Evolutionary conservation across 495 filamentous ascomycete genomes (phyloP).

Genomic region (Aspergillus carlsbadensis): DNA sequence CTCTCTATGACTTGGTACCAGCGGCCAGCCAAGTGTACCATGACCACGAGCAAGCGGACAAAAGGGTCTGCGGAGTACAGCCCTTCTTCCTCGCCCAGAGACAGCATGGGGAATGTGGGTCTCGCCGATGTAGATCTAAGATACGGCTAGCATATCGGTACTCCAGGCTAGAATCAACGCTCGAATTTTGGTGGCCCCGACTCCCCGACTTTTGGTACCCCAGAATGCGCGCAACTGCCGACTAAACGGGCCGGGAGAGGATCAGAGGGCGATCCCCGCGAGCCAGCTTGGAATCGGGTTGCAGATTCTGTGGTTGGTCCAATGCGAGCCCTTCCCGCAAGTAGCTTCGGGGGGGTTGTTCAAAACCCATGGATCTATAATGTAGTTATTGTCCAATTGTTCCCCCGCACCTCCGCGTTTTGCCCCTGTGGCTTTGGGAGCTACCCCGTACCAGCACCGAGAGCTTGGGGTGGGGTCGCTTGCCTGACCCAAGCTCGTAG

Average conservation of each 20-base stretch:
- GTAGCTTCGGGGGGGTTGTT: not conserved
- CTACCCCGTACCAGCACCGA: too few species aligned
- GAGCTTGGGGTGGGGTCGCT: too few species aligned
- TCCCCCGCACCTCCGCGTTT: constrained; percentile 2
- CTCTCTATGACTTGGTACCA: too few species aligned
- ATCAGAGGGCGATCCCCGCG: not conserved
- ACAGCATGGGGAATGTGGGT: not conserved
- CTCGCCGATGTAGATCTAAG: not conserved
- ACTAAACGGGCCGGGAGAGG: not conserved
- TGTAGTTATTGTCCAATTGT: not conserved
- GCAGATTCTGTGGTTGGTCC: not conserved
- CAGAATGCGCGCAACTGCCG: not conserved
- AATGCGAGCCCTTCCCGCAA: not conserved
- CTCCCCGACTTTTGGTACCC: too few species aligned
- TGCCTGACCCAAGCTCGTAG: too few species aligned
- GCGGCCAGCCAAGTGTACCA: too few species aligned
- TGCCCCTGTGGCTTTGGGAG: too few species aligned
- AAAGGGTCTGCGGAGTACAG: not conserved
- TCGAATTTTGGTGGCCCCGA: not conserved
- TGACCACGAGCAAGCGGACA: too few species aligned
- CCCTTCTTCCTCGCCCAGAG: not conserved
- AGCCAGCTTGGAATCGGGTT: not conserved
- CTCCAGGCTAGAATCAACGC: not conserved
- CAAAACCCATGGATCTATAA: not conserved
- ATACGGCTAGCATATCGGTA: constrained; percentile 1